These are phyloP conservation scores for Paspalum notatum DNA, from an alignment of 176 grass and related monocot species.

Conservation along the genomic window DNA sequence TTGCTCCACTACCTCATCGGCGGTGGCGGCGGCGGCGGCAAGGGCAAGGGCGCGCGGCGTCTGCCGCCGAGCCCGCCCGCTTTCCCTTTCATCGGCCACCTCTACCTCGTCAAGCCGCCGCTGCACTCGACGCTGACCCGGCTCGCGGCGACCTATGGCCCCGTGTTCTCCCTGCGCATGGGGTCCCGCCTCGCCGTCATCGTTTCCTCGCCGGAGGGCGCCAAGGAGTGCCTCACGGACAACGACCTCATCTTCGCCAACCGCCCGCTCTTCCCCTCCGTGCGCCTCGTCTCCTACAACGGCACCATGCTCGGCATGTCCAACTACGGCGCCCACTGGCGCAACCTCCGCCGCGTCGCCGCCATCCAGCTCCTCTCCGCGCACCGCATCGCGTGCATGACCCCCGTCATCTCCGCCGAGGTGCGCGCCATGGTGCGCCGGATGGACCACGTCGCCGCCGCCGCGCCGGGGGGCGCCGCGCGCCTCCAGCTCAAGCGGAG, in stretches of 20 bases:
- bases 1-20: background rate
- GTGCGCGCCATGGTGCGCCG: constrained; percentile 32
- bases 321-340: constrained; percentile 58
- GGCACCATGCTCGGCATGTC: constrained; percentile 40
- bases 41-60: background rate
- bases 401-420: constrained; percentile 22
- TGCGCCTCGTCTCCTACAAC: constrained; percentile 34
- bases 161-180: constrained; percentile 52
- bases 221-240: constrained; percentile 56
- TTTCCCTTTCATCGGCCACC: constrained; percentile 48
- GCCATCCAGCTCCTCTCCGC: constrained; percentile 52
- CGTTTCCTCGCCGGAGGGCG: constrained; percentile 42
- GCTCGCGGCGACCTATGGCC: constrained; percentile 45
- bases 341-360: constrained; percentile 65
- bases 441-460: constrained; percentile 12
- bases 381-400: constrained; percentile 35
- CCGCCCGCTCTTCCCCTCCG: constrained; percentile 47
- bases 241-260: constrained; percentile 68
- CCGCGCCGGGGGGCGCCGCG: background rate
- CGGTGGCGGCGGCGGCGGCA: background rate
- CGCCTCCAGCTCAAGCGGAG: constrained; percentile 54
- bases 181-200: constrained; percentile 52
- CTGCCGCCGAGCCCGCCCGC: constrained; percentile 44
- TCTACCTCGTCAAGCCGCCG: constrained; percentile 50
- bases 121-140: constrained; percentile 37